A percentile compares a stretch with the other conserved stretches of the same genome.
These are phyloP conservation scores for Chytridiales sp. DNA, from an alignment of 371 early-diverging fungal species.

Conservation along the genomic window DNA sequence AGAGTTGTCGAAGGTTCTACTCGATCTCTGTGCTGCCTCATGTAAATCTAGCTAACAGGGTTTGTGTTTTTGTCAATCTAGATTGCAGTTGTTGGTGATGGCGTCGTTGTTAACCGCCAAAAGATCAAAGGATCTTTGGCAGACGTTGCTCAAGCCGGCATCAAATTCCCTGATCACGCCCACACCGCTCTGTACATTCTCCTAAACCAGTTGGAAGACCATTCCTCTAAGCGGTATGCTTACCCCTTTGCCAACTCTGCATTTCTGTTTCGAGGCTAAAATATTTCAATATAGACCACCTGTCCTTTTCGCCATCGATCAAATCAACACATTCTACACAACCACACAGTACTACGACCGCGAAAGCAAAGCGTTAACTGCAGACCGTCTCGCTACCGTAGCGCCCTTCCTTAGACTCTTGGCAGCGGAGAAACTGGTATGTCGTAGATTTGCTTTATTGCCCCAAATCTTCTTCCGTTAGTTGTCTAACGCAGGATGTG, in stretches of 20 bases:
- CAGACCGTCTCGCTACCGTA: conserved; percentile 27
- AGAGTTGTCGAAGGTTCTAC: conserved; percentile 13
- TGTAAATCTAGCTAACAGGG: not conserved
- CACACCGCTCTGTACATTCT: conserved; percentile 23
- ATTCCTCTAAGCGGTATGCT: conserved; percentile 12
- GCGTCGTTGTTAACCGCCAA: not conserved
- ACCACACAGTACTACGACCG: conserved; percentile 38
- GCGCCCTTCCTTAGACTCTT: conserved; percentile 22
- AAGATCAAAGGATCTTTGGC: conserved; percentile 14
- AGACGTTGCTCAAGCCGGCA: conserved; percentile 17
- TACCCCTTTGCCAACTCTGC: not conserved
- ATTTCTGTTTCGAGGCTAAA: not conserved
- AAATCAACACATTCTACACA: conserved; percentile 38
- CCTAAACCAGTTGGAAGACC: conserved; percentile 19
- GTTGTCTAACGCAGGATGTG: not conserved
- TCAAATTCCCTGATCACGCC: conserved; percentile 7
- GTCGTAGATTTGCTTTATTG: not conserved
- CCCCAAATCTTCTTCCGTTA: not conserved
- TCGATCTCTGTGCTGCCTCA: not conserved
- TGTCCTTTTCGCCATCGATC: conserved; percentile 41
- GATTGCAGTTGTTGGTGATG: not conserved
- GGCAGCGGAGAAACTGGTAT: conserved; percentile 11
- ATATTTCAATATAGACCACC: conserved; percentile 15
- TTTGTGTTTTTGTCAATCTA: not conserved
- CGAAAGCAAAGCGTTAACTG: conserved; percentile 25